Evolutionary conservation across 805 yeast species (phyloP), one percentile per base, ranked within the genome.

Genomic region (Yamadazyma kitorensis): DNA sequence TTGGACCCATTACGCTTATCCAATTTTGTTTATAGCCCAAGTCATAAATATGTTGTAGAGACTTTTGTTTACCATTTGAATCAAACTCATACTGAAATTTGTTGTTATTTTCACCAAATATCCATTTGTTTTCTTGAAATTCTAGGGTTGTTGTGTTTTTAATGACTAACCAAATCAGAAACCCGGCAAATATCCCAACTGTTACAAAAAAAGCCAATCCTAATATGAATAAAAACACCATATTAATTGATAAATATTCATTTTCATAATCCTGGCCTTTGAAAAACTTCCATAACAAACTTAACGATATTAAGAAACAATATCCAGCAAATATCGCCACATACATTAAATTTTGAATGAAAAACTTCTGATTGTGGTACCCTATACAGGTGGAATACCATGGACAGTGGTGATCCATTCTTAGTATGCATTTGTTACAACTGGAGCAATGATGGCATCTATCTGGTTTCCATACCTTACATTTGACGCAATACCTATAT

Each of bases 361-460:
- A 91, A 53, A 67, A 76, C 59, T 87, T 84, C 44, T 85, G 88
- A 58, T 91, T 91, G 18, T 63, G 62, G 58, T 76, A 82, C 0
- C 98, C 98, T 38, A 91, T 75, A 56, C 97, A 89, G 4, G 78
- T 68, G 2, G 95, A 81, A 57, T 88, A 87, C 98, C 98, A 91
- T 0, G 97, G 97, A 44, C 82, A 76, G 51, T 76, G 79, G 44
- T 76, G 82, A 53, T 76, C 81, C 81, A 76, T 76, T 27, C 63
- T 48, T 25, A 76, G 49, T 2, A 73, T 53, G 51, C 82, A 76
- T 35, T 44, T 53, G 2, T 60, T 57, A 36, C 78, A 72, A 11
- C 69, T 44, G 1, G 78, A 68, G 48, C 82, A 76, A 51, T 76
- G 82, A 47, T 76, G 82, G 34, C 75, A 61, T 39, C 82, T 51